Conservation (phyloP, 2,329 filamentous ascomycete species). For the Coniochaeta hoffmannii region DNA sequence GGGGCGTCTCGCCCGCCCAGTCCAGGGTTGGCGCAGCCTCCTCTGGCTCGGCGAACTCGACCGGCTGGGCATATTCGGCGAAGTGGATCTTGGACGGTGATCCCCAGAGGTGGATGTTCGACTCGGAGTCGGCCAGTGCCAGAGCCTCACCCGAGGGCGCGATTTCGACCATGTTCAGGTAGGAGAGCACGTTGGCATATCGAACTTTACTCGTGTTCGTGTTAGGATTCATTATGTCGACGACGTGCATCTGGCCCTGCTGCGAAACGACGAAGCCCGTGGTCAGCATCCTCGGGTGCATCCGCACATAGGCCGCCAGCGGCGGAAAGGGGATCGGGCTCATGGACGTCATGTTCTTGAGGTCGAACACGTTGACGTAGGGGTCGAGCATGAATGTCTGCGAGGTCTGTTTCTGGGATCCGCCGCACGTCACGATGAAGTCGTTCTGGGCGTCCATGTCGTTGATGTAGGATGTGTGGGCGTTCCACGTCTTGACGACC, state of each 20-base stretch:
- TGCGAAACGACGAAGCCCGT: constrained; percentile 92
- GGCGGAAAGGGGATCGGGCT: constrained; percentile 88
- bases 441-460: constrained; percentile 98
- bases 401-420: constrained; percentile 68
- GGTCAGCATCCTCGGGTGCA: constrained; percentile 93
- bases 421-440: constrained; percentile 91
- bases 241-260: constrained; percentile 87
- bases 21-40: constrained; percentile 53
- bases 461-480: constrained; percentile 81
- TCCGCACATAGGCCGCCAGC: constrained; percentile 87
- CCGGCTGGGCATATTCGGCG: constrained; percentile 69
- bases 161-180: constrained; percentile 75
- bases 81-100: constrained; percentile 81
- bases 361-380: constrained; percentile 89
- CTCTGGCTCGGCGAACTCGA: constrained; percentile 67
- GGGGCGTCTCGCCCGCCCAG: constrained; percentile 66
- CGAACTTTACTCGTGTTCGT: constrained; percentile 79
- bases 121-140: constrained; percentile 71
- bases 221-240: constrained; percentile 91
- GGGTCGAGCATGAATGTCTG: constrained; percentile 77
- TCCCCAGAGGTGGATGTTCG: constrained; percentile 79
- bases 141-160: constrained; percentile 83
- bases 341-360: constrained; percentile 82
- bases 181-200: constrained; percentile 69
- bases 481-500: constrained; percentile 81